Percentiles rank a stretch among this genome's conserved stretches.
Evolutionary conservation across 139 green algal genomes (phyloP).

Genomic region (Limnomonas spitsbergensis): DNA sequence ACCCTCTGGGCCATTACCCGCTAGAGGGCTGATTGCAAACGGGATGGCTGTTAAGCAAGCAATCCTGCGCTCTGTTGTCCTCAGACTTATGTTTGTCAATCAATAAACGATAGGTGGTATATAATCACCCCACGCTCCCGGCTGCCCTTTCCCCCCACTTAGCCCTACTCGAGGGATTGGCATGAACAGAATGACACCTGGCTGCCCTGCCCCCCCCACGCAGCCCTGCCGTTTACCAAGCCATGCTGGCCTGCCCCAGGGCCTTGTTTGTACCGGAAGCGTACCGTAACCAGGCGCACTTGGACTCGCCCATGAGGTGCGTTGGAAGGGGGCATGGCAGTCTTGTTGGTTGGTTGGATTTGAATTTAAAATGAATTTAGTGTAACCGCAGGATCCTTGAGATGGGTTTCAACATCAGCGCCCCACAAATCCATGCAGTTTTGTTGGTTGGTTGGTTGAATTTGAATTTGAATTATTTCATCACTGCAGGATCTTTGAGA

Average conservation of each 20-base stretch:
- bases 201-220: too few species aligned
- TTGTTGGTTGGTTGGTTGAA: conserved; percentile 23
- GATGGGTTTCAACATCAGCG: conserved; percentile 74
- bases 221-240: conserved; percentile 50
- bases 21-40: too few species aligned
- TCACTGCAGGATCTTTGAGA: conserved; percentile 23
- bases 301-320: conserved; percentile 59
- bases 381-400: conserved; percentile 21
- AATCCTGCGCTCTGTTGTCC: too few species aligned
- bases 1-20: too few species aligned
- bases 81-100: too few species aligned
- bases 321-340: neutral
- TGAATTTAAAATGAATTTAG: neutral
- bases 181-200: too few species aligned
- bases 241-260: conserved; percentile 54
- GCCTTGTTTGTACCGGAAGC: conserved; percentile 58
- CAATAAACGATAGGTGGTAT: too few species aligned
- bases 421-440: conserved; percentile 74
- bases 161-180: too few species aligned
- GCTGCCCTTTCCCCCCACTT: too few species aligned
- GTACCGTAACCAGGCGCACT: conserved; percentile 54
- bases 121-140: too few species aligned
- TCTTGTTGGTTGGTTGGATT: neutral
- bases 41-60: too few species aligned
- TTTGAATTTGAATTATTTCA: neutral